Evolutionary conservation across 495 filamentous ascomycete species (phyloP).

Genomic region (Neurospora sp.): DNA sequence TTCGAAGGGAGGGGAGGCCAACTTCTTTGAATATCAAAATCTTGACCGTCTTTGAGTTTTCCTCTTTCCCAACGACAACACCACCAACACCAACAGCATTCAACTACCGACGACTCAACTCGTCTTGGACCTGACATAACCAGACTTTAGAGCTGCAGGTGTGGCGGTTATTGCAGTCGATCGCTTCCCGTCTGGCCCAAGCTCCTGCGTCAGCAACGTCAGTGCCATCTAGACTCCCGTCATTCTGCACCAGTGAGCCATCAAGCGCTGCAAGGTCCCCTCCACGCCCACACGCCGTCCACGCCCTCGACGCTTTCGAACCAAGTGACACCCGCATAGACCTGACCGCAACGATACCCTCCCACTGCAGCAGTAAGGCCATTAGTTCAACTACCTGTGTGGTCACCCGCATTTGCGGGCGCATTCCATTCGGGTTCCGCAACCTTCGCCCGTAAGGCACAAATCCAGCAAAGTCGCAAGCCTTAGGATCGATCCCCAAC

Average conservation of each 20-base stretch:
- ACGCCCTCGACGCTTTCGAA: neutral
- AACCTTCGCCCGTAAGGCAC: neutral
- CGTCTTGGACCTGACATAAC: neutral
- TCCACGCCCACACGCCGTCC: neutral
- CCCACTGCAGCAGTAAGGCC: neutral
- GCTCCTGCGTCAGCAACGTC: constrained; percentile 16
- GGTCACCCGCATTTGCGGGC: neutral
- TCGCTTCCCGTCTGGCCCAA: constrained; percentile 16
- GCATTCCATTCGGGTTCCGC: neutral
- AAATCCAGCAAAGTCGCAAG: neutral
- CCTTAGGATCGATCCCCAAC: neutral
- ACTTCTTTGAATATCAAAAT: neutral
- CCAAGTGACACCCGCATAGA: neutral
- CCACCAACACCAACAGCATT: neutral
- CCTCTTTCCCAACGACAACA: neutral
- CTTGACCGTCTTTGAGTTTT: neutral
- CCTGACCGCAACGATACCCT: neutral
- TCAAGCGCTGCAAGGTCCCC: neutral
- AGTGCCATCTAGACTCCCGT: neutral
- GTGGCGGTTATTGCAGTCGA: constrained; percentile 8
- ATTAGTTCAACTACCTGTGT: neutral
- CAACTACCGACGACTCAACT: neutral
- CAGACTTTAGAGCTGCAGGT: neutral
- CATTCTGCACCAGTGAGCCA: neutral
- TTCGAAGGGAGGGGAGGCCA: neutral